Conservation (phyloP, 2,329 filamentous ascomycete species). For the Claviceps quebecensis region DNA sequence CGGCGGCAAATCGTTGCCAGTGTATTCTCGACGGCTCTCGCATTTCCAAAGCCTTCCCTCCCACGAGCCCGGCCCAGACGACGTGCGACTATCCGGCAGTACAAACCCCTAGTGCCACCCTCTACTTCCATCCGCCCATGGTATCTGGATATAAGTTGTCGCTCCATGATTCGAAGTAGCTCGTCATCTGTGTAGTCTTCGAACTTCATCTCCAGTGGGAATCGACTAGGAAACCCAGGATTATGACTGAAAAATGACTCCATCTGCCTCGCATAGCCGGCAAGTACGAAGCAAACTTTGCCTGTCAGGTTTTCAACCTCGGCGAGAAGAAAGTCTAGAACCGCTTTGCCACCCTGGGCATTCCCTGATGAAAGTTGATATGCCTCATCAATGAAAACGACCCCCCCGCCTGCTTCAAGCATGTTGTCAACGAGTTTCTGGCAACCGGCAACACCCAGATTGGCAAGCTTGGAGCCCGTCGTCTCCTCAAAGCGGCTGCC, state of each 20-base stretch:
- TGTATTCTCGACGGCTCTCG: conserved; percentile 51
- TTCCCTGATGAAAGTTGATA: conserved; percentile 55
- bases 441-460: conserved; percentile 43
- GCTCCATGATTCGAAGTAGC: conserved; percentile 44
- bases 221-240: conserved; percentile 53
- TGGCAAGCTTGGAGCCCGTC: conserved; percentile 52
- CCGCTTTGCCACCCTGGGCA: conserved; percentile 40
- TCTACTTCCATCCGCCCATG: conserved; percentile 42
- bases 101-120: conserved; percentile 44
- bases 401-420: conserved; percentile 46
- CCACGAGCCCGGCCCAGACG: conserved; percentile 50
- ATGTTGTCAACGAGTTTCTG: conserved; percentile 37
- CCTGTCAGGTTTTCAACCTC: conserved; percentile 60
- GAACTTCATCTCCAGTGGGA: conserved; percentile 53
- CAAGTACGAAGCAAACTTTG: conserved; percentile 57
- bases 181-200: conserved; percentile 55
- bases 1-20: conserved; percentile 31
- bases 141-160: conserved; percentile 41
- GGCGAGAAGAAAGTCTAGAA: conserved; percentile 57
- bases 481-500: conserved; percentile 50
- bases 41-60: conserved; percentile 58
- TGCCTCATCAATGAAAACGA: conserved; percentile 66
- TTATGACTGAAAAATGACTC: conserved; percentile 65
- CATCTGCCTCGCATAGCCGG: conserved; percentile 63
- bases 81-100: conserved; percentile 45